Percentiles rank a stretch among this genome's conserved stretches.
Conservation (phyloP, 257 asterid species). For the Solanum peruvianum region DNA sequence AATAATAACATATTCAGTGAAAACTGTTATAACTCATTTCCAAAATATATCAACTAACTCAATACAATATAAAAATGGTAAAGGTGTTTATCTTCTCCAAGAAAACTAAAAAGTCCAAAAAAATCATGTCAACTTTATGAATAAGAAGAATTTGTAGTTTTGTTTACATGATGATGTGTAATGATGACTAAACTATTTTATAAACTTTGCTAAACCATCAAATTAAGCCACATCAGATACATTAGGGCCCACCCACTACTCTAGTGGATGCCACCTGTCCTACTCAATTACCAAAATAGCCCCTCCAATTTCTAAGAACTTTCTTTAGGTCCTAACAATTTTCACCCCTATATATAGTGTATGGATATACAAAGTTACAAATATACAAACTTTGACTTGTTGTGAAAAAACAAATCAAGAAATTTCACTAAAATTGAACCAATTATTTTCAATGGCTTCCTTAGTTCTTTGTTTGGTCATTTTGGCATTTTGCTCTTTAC, state of each 20-base stretch:
- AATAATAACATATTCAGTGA: fast-evolving
- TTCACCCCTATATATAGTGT: neutral
- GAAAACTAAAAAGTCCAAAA: neutral
- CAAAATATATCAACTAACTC: neutral
- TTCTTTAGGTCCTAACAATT: neutral
- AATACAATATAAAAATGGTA: neutral
- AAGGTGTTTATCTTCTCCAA: neutral
- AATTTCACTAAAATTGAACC: neutral
- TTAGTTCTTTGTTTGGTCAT: neutral
- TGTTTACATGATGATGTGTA: neutral
- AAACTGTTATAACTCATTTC: neutral
- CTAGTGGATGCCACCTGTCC: conserved; percentile 18
- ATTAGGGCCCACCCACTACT: neutral
- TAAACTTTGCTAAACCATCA: neutral
- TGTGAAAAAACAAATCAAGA: neutral
- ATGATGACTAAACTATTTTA: neutral
- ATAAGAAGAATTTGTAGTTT: neutral
- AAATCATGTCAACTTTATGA: conserved; percentile 7
- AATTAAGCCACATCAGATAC: neutral
- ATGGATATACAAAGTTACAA: neutral
- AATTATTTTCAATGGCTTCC: neutral
- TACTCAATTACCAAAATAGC: neutral
- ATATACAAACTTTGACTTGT: neutral
- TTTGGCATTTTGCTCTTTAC: neutral
- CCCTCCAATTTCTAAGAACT: neutral